Evolutionary conservation across 495 filamentous ascomycete genomes (phyloP).

Genomic region (Penicillium pulvis): DNA sequence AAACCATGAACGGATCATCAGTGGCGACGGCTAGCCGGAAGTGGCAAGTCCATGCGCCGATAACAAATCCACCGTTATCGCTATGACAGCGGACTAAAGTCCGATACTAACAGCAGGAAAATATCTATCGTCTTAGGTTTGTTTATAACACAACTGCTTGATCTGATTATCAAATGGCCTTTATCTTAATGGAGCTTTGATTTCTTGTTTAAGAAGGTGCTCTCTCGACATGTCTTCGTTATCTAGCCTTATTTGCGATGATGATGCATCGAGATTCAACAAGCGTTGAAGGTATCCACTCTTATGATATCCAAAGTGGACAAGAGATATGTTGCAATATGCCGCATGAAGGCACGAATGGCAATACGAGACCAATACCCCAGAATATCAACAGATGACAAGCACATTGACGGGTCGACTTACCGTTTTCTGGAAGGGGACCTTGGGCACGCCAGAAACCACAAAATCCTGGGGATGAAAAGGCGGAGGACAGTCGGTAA

Average conservation of each 20-base stretch:
- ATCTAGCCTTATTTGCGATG: background rate
- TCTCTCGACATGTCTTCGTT: background rate
- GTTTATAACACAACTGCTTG: background rate
- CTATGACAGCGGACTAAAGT: conserved; percentile 14
- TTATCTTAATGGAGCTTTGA: background rate
- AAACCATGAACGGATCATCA: conserved; percentile 8
- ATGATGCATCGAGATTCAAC: background rate
- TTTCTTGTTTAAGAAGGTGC: background rate
- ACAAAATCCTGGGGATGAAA: background rate
- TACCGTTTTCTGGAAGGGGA: background rate
- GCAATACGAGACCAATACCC: background rate
- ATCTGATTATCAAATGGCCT: conserved; percentile 1
- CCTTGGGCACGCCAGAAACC: background rate
- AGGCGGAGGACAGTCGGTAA: background rate
- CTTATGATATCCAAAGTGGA: background rate
- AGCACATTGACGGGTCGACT: background rate
- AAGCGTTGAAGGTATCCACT: no score
- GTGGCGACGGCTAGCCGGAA: conserved; percentile 23
- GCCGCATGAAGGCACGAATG: background rate
- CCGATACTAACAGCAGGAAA: conserved; percentile 15
- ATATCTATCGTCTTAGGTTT: background rate
- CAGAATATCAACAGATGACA: background rate
- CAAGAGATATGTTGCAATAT: background rate
- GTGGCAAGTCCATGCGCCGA: conserved; percentile 27
- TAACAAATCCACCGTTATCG: conserved; percentile 15